A percentile compares a stretch with the other conserved stretches of the same genome.
phyloP scores from a whole-genome alignment of 2,329 filamentous ascomycete species.

The Diaporthe sp. region DNA sequence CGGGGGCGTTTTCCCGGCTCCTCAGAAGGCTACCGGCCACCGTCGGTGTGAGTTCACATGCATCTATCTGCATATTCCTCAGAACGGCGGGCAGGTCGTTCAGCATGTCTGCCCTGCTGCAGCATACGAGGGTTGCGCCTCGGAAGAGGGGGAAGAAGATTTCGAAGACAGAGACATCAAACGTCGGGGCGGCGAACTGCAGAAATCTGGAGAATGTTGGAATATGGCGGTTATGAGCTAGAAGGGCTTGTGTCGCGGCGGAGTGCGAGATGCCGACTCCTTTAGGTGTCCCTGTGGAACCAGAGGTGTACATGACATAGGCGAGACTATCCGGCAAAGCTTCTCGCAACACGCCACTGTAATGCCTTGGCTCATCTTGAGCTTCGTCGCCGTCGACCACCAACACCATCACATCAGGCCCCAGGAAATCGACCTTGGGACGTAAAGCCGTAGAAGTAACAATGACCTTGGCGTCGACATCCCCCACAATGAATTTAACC shows the following conservation, averaged over 20 bases:
- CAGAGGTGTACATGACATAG: slow-evolving; percentile 95
- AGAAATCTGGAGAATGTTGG: slow-evolving; percentile 84
- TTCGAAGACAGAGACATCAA: slow-evolving; percentile 95
- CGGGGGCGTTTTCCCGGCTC: slow-evolving; percentile 76
- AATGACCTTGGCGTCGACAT: slow-evolving; percentile 79
- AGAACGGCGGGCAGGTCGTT: slow-evolving; percentile 81
- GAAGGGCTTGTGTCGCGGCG: slow-evolving; percentile 84
- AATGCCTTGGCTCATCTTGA: neutral
- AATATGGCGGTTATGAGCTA: slow-evolving; percentile 85
- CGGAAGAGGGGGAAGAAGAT: slow-evolving; percentile 90
- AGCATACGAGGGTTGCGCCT: slow-evolving; percentile 80
- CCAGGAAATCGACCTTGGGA: slow-evolving; percentile 54
- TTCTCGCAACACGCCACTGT: slow-evolving; percentile 32
- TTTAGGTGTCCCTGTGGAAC: slow-evolving; percentile 90
- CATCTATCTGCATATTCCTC: slow-evolving; percentile 78
- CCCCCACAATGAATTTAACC: slow-evolving; percentile 83
- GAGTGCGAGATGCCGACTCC: slow-evolving; percentile 86
- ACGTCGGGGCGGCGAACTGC: slow-evolving; percentile 92
- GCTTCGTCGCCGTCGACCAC: slow-evolving; percentile 49
- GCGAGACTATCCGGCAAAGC: slow-evolving; percentile 67
- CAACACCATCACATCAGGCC: slow-evolving; percentile 51
- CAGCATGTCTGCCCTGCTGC: slow-evolving; percentile 78
- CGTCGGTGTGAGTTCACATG: slow-evolving; percentile 90
- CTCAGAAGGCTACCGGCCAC: slow-evolving; percentile 84
- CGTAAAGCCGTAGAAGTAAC: slow-evolving; percentile 71